phyloP scores from a whole-genome alignment of 129 eudicot genomes.

The Lactuca saligna region DNA sequence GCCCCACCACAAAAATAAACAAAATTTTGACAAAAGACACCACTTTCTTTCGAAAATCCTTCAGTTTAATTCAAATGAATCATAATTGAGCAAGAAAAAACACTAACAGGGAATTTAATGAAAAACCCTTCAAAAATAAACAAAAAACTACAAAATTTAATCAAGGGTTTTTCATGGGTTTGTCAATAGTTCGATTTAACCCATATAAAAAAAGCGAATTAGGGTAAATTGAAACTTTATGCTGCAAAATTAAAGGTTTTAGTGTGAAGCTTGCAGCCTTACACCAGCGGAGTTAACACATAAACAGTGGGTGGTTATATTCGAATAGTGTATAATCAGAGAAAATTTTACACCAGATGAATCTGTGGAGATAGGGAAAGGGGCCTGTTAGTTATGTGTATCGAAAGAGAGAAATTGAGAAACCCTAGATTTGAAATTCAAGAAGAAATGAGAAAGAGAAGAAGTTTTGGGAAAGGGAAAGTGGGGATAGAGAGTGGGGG shows the following conservation, averaged over 20 bases:
- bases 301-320: neutral
- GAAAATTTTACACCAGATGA: conserved; percentile 6
- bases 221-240: conserved; percentile 17
- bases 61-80: neutral
- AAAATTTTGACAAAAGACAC: neutral
- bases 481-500: conserved; percentile 30
- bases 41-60: conserved; percentile 4
- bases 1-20: conserved; percentile 18
- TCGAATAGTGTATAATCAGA: conserved; percentile 13
- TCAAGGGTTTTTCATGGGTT: conserved; percentile 45
- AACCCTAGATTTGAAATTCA: conserved; percentile 56
- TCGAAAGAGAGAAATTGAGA: conserved; percentile 15
- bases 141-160: conserved; percentile 8
- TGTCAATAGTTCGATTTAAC: conserved; percentile 12
- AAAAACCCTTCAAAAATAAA: conserved; percentile 3
- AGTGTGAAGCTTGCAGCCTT: conserved; percentile 17
- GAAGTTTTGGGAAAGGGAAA: conserved; percentile 35
- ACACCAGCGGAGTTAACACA: conserved; percentile 11
- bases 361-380: conserved; percentile 3
- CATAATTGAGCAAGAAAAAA: conserved; percentile 23
- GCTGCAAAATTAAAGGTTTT: conserved; percentile 1
- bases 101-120: neutral
- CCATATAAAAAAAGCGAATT: neutral
- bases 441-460: conserved; percentile 22
- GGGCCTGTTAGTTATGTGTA: neutral